Evolutionary conservation across 495 filamentous ascomycete species (phyloP).

Genomic region (Parachaetomium inaequale): DNA sequence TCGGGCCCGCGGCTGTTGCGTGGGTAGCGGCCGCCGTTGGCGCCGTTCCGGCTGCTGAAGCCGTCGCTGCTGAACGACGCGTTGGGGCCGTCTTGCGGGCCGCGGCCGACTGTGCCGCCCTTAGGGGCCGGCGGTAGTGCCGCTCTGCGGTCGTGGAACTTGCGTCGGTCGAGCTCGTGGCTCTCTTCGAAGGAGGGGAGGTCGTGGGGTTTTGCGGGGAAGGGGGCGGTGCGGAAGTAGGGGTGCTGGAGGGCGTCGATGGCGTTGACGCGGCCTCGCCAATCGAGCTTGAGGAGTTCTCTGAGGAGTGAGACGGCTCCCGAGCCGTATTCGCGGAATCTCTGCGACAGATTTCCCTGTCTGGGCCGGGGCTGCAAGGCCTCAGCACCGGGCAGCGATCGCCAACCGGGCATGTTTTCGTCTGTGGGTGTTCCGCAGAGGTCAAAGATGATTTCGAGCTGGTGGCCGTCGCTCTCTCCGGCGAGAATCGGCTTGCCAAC

Average conservation of each 20-base stretch:
- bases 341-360: constrained; percentile 61
- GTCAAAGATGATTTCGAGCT: constrained; percentile 86
- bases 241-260: constrained; percentile 91
- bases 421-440: constrained; percentile 91
- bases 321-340: constrained; percentile 63
- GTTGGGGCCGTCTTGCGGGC: constrained; percentile 56
- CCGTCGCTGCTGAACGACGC: constrained; percentile 45
- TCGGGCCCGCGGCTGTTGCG: constrained; percentile 33
- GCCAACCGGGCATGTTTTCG: constrained; percentile 92
- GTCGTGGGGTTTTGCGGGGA: constrained; percentile 76
- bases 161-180: constrained; percentile 89
- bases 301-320: constrained; percentile 73
- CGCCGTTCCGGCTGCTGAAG: constrained; percentile 39
- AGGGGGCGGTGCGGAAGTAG: constrained; percentile 76
- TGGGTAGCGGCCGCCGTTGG: constrained; percentile 39
- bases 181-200: constrained; percentile 88
- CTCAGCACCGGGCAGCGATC: constrained; percentile 73
- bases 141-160: constrained; percentile 74
- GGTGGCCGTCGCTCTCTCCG: constrained; percentile 82
- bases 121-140: constrained; percentile 84
- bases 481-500: constrained; percentile 88
- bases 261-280: constrained; percentile 82
- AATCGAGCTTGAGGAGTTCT: constrained; percentile 84
- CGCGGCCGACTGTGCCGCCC: constrained; percentile 78
- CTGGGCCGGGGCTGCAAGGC: constrained; percentile 61